Evolutionary conservation across 2,329 filamentous ascomycete genomes (phyloP).

Genomic region (Thelonectria blattea): DNA sequence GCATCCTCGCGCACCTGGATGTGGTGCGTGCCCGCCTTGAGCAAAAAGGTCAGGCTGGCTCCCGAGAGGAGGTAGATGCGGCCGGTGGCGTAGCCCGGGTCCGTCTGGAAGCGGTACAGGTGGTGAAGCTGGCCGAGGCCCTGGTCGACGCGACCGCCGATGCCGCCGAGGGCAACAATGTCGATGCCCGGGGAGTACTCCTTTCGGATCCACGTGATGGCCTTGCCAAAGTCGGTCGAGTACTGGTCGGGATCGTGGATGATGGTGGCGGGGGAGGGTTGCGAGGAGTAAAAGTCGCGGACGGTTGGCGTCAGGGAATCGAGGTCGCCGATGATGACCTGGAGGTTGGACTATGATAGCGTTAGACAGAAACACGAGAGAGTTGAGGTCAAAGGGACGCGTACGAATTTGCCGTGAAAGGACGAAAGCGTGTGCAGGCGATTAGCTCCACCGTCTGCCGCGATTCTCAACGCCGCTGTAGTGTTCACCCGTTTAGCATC

Average conservation of each 20-base stretch:
- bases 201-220: conserved; percentile 64
- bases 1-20: conserved; percentile 67
- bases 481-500: conserved; percentile 30
- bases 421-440: conserved; percentile 61
- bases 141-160: conserved; percentile 92
- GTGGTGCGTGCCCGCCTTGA: conserved; percentile 70
- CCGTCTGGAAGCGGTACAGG: conserved; percentile 68
- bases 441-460: conserved; percentile 92
- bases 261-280: conserved; percentile 59
- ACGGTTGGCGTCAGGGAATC: conserved; percentile 76
- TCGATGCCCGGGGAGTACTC: conserved; percentile 51
- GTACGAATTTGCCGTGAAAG: conserved; percentile 51
- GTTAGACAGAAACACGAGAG: conserved; percentile 6
- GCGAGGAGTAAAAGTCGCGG: conserved; percentile 68
- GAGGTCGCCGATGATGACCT: conserved; percentile 85
- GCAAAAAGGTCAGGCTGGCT: conserved; percentile 80
- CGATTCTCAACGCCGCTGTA: conserved; percentile 71
- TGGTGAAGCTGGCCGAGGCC: conserved; percentile 89
- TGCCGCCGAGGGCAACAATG: conserved; percentile 82
- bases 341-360: conserved; percentile 58
- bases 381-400: conserved; percentile 24
- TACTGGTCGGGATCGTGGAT: conserved; percentile 80
- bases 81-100: conserved; percentile 56
- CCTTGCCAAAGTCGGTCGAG: conserved; percentile 91
- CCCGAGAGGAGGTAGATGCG: conserved; percentile 81